Evolutionary conservation across 768 basidiomycete genomes (phyloP).

Genomic region (Lactarius quietus): DNA sequence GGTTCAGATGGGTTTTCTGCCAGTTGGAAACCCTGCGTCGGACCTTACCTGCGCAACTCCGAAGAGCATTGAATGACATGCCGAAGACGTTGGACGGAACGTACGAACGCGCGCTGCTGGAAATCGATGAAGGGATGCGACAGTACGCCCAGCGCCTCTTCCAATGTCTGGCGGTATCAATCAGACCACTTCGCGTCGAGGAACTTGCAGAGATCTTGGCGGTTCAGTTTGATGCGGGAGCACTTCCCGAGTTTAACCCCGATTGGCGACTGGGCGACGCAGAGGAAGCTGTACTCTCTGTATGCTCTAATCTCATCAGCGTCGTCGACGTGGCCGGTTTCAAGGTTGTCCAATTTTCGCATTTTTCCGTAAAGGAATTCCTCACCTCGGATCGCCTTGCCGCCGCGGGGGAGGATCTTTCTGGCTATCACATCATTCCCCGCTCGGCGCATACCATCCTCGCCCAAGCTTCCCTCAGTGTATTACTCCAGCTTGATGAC

Average conservation of each 20-base stretch:
- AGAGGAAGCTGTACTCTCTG: not conserved
- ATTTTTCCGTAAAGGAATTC: slow-evolving; percentile 15
- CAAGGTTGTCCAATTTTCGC: slow-evolving; percentile 4
- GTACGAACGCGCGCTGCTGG: not conserved
- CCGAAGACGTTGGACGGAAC: slow-evolving; percentile 8
- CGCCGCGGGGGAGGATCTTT: not conserved
- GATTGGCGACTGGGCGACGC: slow-evolving; percentile 13
- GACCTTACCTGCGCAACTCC: not conserved
- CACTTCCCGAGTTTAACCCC: not conserved
- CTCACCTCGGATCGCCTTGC: slow-evolving; percentile 2
- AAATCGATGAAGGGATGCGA: not conserved
- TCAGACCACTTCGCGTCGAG: not conserved
- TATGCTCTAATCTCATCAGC: slow-evolving; percentile 4
- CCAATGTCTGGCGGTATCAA: slow-evolving; percentile 5
- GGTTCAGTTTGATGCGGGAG: not conserved
- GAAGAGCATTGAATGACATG: not conserved
- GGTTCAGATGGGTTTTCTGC: slow-evolving; percentile 12
- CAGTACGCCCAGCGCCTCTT: slow-evolving; percentile 7
- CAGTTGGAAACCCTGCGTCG: slow-evolving; percentile 1
- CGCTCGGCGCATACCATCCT: not conserved
- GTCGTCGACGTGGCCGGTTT: not conserved
- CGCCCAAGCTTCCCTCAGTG: not conserved
- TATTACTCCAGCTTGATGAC: slow-evolving; percentile 1
- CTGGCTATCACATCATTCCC: not conserved
- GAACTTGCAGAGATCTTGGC: slow-evolving; percentile 12